Conservation (phyloP, 78 protist genomes). For the Dictyostelium discoideum region DNA sequence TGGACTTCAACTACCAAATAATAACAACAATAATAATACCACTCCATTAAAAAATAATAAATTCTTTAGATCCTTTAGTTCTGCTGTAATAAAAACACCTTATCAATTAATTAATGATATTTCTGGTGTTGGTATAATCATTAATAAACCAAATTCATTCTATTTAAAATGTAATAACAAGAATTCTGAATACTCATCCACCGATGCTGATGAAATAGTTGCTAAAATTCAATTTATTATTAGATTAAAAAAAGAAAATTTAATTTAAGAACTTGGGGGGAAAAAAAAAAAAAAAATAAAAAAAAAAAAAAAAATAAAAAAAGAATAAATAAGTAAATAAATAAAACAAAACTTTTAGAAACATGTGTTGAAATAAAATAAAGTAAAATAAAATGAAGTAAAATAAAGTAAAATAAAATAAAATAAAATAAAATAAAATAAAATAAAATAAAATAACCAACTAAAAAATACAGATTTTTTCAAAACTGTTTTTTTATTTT, state of each 20-base stretch:
- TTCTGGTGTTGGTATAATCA: conserved; percentile 4
- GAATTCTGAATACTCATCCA: conserved; percentile 38
- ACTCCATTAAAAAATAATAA: conserved; percentile 20
- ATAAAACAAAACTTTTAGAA: too few species aligned
- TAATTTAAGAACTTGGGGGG: neutral
- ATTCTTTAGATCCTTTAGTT: conserved; percentile 29
- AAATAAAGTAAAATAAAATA: too few species aligned
- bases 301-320: neutral
- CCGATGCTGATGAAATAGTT: conserved; percentile 65
- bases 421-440: too few species aligned
- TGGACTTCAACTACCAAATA: neutral
- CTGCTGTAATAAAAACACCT: conserved; percentile 23
- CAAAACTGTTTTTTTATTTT: too few species aligned
- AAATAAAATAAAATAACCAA: too few species aligned
- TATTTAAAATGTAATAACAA: conserved; percentile 52
- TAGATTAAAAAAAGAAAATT: conserved; percentile 29
- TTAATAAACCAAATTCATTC: conserved; percentile 43
- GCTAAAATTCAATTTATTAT: conserved; percentile 54
- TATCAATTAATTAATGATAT: conserved; percentile 36
- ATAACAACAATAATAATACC: neutral
- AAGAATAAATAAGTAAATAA: too few species aligned
- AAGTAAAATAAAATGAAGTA: too few species aligned
- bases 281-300: neutral
- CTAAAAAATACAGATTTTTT: too few species aligned
- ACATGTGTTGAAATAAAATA: too few species aligned